Conservation (phyloP, 2,329 filamentous ascomycete genomes). For the Beauveria rudraprayagi region DNA sequence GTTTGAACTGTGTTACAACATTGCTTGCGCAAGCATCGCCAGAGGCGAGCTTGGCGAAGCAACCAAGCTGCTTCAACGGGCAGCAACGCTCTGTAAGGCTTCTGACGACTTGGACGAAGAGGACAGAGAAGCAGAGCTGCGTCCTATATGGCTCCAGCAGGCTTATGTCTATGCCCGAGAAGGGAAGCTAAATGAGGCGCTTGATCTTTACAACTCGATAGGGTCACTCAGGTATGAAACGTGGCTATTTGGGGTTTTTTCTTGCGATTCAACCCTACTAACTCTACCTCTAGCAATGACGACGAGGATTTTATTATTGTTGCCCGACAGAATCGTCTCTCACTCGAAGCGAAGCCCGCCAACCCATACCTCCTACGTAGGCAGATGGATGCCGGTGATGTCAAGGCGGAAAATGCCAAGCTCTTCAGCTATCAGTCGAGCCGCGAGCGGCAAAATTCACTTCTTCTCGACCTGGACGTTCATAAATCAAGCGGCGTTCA, state of each 20-base stretch:
- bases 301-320: slow-evolving; percentile 61
- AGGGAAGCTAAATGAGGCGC: slow-evolving; percentile 59
- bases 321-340: slow-evolving; percentile 54
- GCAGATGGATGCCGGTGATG: slow-evolving; percentile 46
- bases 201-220: slow-evolving; percentile 53
- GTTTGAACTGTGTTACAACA: slow-evolving; percentile 78
- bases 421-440: slow-evolving; percentile 62
- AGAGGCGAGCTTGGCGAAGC: slow-evolving; percentile 58
- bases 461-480: slow-evolving; percentile 56
- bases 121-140: slow-evolving; percentile 65
- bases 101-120: slow-evolving; percentile 65
- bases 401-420: slow-evolving; percentile 48
- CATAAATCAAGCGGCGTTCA: slow-evolving; percentile 59
- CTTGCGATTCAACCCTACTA: slow-evolving; percentile 16
- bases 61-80: slow-evolving; percentile 58
- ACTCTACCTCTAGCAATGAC: slow-evolving; percentile 42
- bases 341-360: slow-evolving; percentile 30
- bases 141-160: slow-evolving; percentile 70
- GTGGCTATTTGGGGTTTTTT: background rate
- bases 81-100: slow-evolving; percentile 62
- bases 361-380: slow-evolving; percentile 66
- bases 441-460: slow-evolving; percentile 51
- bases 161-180: slow-evolving; percentile 61
- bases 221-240: slow-evolving; percentile 50
- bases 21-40: slow-evolving; percentile 65